Base-by-base conservation (phyloP, 1,284 basidiomycete species). In the Cryptococcus sp. region DNA sequence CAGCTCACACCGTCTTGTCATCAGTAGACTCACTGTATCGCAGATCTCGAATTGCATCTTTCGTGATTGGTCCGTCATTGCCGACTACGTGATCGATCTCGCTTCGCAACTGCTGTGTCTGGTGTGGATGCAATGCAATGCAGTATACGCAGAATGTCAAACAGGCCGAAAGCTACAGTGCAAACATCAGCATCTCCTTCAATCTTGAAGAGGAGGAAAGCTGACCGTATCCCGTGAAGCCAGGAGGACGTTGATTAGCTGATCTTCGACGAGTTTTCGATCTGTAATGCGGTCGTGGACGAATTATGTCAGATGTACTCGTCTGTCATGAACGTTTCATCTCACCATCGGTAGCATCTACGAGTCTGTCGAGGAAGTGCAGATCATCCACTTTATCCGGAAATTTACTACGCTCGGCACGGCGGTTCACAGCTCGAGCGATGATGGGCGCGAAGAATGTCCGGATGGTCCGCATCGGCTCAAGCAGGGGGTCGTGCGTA, bases 151-250 rank as follows among this genome's bases (percentile, higher is more conserved):
- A 68, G 27, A 69, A 72, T 3, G 74, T 73, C 42, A 74, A 54
- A 10, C 69, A 61, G 5, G 70, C 65, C 0, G 71, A 54, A 5
- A 72, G 70, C 73, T 75, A 54, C 15, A 6, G 5, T 42, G n/a
- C 3, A 3, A 22, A 16, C 3, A 17, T 40, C 16, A 53, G 39
- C 17, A 19, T 13, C 23, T 59, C 40, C 50, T 44, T 47, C 1
- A 40, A 31, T 20, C 19, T 17, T n/a, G 5, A 38, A 23, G 47
- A 47, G 31, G 11, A 35, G 46, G 39, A 20, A 20, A 10, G 59
- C 73, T 56, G 47, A 74, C 76, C 5, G 76, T 78, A 54, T 79
- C 76, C 27, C 75, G 57, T 13, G 74, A 66, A 3, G 77, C 75
- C 5, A 78, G 56, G 0, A 79, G 61, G 23, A 75, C 67, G 44